Percentiles rank a stretch among this genome's conserved stretches.
Evolutionary conservation across 345 rosid genomes (phyloP).

Genomic region (Aurinia saxatilis): DNA sequence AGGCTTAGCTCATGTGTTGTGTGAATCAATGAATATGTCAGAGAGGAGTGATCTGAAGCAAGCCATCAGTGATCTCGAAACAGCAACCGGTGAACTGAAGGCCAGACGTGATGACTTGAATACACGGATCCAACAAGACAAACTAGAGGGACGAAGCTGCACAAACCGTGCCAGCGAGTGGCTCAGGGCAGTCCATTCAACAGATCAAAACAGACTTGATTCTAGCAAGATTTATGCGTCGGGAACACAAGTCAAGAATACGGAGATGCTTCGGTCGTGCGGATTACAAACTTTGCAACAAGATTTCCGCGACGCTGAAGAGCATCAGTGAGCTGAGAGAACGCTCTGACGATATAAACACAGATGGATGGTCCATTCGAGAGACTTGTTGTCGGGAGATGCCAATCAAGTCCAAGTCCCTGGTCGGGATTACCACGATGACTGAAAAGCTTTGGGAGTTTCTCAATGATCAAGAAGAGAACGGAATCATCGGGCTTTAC

Average conservation of each 20-base stretch:
- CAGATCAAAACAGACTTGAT: neutral
- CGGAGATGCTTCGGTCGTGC: slow-evolving; percentile 10
- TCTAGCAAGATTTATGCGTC: neutral
- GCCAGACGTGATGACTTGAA: slow-evolving; percentile 24
- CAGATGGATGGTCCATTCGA: slow-evolving; percentile 9
- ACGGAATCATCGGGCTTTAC: slow-evolving; percentile 22
- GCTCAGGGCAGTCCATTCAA: neutral
- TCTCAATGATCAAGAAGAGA: slow-evolving; percentile 18
- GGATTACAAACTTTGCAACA: slow-evolving; percentile 5
- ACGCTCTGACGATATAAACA: neutral
- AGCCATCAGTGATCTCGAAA: slow-evolving; percentile 18
- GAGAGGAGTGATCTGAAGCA: slow-evolving; percentile 9
- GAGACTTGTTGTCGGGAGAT: slow-evolving; percentile 5
- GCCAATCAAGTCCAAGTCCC: slow-evolving; percentile 11
- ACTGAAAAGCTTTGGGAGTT: slow-evolving; percentile 1
- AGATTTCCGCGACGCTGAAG: slow-evolving; percentile 8
- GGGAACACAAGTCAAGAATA: slow-evolving; percentile 1
- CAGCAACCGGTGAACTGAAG: slow-evolving; percentile 7
- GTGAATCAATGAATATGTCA: slow-evolving; percentile 17
- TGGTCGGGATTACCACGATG: slow-evolving; percentile 10
- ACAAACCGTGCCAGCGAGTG: slow-evolving; percentile 14
- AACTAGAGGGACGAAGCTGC: slow-evolving; percentile 14
- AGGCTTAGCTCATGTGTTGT: slow-evolving; percentile 14
- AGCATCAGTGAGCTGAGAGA: slow-evolving; percentile 4
- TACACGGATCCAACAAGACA: neutral